Evolutionary conservation across 78 protist genomes (phyloP).

Genomic region (Capsaspora owczarzaki): DNA sequence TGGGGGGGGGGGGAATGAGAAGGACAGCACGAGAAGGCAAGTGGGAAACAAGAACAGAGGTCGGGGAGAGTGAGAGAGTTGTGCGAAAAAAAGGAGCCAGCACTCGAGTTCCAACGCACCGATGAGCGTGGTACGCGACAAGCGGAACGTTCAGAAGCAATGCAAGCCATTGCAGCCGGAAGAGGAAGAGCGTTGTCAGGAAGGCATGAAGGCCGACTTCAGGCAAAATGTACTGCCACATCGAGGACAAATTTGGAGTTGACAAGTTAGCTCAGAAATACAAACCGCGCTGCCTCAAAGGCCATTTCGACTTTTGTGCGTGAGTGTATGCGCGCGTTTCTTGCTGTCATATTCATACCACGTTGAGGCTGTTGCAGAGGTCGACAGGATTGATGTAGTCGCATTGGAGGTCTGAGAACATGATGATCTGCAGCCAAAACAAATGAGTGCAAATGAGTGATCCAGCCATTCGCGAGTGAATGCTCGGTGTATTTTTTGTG

Average conservation of each 20-base stretch:
- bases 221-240: no score
- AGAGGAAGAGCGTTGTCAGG: background rate
- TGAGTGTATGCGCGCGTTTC: no score
- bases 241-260: no score
- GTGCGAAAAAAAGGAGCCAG: background rate
- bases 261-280: no score
- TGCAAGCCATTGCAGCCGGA: background rate
- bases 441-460: no score
- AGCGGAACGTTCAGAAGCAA: background rate
- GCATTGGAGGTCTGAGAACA: background rate
- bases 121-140: background rate
- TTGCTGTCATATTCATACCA: no score
- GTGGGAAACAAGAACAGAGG: background rate
- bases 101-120: background rate
- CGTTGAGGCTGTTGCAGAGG: background rate
- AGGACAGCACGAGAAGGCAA: background rate
- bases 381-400: constrained; percentile 4
- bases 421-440: no score
- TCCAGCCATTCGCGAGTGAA: no score
- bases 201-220: background rate
- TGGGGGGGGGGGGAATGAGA: background rate
- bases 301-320: no score
- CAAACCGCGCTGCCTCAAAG: no score
- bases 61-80: background rate
- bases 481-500: no score